Base-by-base conservation (phyloP, 331 rosid species). In the Rhamnella rubrinervis region DNA sequence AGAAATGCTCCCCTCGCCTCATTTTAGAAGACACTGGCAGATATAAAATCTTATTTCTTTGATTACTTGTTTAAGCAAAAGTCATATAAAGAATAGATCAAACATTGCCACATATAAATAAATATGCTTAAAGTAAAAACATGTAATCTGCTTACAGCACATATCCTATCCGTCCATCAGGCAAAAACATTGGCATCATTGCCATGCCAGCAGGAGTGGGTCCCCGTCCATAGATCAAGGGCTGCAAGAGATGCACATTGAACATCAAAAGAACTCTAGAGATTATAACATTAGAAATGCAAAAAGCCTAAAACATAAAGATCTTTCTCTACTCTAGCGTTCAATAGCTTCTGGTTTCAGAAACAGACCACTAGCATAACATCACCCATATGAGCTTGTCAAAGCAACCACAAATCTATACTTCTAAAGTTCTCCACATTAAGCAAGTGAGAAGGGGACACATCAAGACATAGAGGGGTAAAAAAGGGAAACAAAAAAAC, bases 101-200 rank as follows among this genome's bases (percentile, higher is more conserved):
- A 58, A 58, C 6, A 58, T 16, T 8, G 40, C 20, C 50, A 16
- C 16, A 37, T 31, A 38, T 26, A 9, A 37, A 38, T 26, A 2
- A 55, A 58, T 10, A 60, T 16, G 4, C 17, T 53, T 53, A 64
- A 19, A 31, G 66, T 73, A 13, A 61, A 67, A 35, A 47, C 52
- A 57, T 16, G 61, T 38, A 38, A 78, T 75, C 23, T 23, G 76
- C 98, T 93, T 83, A 93, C 98, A 93, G 67, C 83, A 93, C 96
- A 80, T 93, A 93, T 79, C 96, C 98, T 26, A 93, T 85, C 68
- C 92, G 91, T 52, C 98, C 98, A 70, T 93, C 98, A 62, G 98
- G 95, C 37, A 93, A 82, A 83, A 93, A 90, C 96, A 93, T 93
- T 49, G 98, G 98, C 98, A 93, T 88, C 98, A 93, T 93, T 75